Base-by-base conservation (phyloP, 2,329 filamentous ascomycete species). In the Clonostachys rosea region DNA sequence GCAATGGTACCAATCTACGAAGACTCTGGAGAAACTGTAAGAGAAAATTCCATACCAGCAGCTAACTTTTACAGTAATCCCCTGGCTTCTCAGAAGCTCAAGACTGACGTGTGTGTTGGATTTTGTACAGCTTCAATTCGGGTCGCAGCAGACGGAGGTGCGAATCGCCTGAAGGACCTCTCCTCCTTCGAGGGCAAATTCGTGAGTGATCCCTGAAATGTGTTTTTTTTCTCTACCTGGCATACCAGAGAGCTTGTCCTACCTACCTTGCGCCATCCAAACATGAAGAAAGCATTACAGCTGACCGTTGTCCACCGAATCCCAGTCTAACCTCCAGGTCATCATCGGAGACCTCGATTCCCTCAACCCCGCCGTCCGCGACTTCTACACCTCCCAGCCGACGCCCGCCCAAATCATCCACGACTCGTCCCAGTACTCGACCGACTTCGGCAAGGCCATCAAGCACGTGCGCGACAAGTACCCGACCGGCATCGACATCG, bases 271-370 rank as follows among this genome's bases (percentile, higher is more conserved):
- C 36, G 36, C 36, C 14, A n/a, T 39, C 7, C 36, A 8, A 18
- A 18, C 12, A n/a, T n/a, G 36, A 4, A n/a, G 11, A 39, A n/a
- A 30, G 9, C 24, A 30, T 10, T 30, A 33, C 12, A 44, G 40
- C 9, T 16, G 7, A 40, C 11, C n/a, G 30, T 16, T 49, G 40
- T 49, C 41, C 13, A 16, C 11, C 9, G 12, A 30, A 8, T 17
- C 14, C 10, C 47, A 80, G 76, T 67, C 81, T 59, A 71, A 82
- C 48, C 80, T 90, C 2, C 73, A 88, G 59, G 73, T 79, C 47
- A 91, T 99, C 51, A 83, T 95, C 55, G 94, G 94, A 42, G 94
- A 99, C 63, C 77, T 99, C 10, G 94, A 99, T 69, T 96, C 92
- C 5, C 71, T 97, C 16, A 70, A 70, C 4, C 71, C 80, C 10